Evolutionary conservation across 345 rosid species (phyloP).

Genomic region (thale cress (Arabidopsis thaliana)): DNA sequence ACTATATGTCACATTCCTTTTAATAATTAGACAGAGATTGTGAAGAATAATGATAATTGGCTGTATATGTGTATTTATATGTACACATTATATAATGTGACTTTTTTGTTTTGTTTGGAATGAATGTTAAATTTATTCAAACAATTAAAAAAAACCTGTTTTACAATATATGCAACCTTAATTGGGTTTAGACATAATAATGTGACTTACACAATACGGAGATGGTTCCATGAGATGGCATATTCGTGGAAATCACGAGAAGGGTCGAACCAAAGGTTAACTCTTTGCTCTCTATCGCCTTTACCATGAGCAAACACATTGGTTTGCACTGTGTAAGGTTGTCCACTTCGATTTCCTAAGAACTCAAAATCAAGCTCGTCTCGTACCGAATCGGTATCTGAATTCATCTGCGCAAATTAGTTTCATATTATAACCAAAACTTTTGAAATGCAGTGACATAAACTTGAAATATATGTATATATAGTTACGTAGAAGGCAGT

Average conservation of each 20-base stretch:
- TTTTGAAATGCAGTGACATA: neutral
- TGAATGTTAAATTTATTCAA: too few relatives aligned
- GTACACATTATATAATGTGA: neutral
- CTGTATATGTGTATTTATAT: neutral
- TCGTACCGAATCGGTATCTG: slow-evolving; percentile 42
- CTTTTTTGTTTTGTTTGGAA: too few relatives aligned
- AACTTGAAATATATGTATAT: neutral
- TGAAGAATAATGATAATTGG: neutral
- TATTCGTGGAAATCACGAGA: slow-evolving; percentile 72
- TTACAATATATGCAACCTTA: too few relatives aligned
- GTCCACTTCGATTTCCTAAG: slow-evolving; percentile 48
- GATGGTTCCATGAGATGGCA: slow-evolving; percentile 76
- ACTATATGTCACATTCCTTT: neutral
- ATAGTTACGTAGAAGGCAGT: slow-evolving; percentile 43
- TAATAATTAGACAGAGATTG: neutral
- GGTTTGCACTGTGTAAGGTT: slow-evolving; percentile 47
- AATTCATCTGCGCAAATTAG: slow-evolving; percentile 40
- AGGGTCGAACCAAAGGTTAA: slow-evolving; percentile 97
- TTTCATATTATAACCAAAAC: neutral
- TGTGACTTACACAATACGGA: slow-evolving; percentile 66
- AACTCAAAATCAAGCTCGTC: slow-evolving; percentile 48
- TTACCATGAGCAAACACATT: slow-evolving; percentile 45
- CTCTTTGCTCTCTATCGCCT: slow-evolving; percentile 49
- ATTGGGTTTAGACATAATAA: neutral
- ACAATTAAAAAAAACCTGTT: too few relatives aligned